Conservation (phyloP, 371 early-diverging fungal genomes). For the Mucor plumbeus region DNA sequence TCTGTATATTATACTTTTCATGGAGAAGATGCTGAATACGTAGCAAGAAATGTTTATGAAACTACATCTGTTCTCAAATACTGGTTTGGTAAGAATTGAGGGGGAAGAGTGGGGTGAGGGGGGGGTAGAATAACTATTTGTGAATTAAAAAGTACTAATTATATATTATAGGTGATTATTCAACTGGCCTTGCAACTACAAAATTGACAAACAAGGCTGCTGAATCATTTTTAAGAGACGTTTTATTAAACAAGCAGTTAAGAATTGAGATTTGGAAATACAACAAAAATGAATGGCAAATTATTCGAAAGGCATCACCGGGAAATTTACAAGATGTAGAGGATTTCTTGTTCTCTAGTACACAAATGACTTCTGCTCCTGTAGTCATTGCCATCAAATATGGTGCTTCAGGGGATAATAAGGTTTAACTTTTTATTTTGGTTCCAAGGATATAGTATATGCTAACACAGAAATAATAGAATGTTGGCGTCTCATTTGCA, state of each 20-base stretch:
- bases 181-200: conserved; percentile 74
- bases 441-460: no score
- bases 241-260: conserved; percentile 74
- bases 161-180: neutral
- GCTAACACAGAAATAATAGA: conserved; percentile 33
- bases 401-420: conserved; percentile 56
- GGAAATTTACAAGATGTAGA: conserved; percentile 92
- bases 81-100: conserved; percentile 68
- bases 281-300: conserved; percentile 56
- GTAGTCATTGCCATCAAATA: conserved; percentile 82
- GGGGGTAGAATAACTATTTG: neutral
- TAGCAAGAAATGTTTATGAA: conserved; percentile 86
- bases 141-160: no score
- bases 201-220: conserved; percentile 77
- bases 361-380: conserved; percentile 77
- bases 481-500: conserved; percentile 86
- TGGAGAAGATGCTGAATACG: conserved; percentile 86
- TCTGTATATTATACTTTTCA: conserved; percentile 78
- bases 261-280: conserved; percentile 89
- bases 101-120: no score
- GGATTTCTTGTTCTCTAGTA: conserved; percentile 80
- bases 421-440: conserved; percentile 35
- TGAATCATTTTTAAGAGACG: conserved; percentile 80
- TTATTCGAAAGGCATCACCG: conserved; percentile 80
- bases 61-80: conserved; percentile 91